Evolutionary conservation across 352 stramenopile species (phyloP), one percentile per base, ranked within the genome.

Genomic region (Pelagophyceae sp.): DNA sequence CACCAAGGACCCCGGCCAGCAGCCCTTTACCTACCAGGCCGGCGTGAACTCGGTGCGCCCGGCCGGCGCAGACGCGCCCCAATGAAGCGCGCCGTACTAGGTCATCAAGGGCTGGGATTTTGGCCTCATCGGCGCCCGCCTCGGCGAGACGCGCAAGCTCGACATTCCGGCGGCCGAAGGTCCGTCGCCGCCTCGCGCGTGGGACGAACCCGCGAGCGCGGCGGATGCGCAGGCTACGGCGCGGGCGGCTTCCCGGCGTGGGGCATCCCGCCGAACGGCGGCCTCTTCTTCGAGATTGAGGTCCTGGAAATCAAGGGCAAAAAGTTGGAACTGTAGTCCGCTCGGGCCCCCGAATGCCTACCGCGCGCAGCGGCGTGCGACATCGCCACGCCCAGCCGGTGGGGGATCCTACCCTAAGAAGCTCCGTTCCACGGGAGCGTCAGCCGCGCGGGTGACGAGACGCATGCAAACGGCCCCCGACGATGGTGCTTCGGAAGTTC

Each of bases 51-150:
- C 11, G 45, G 45, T 54, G 11, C n/a, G n/a, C n/a, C n/a, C n/a
- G n/a, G n/a, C n/a, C n/a, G n/a, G n/a, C n/a, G n/a, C n/a, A n/a
- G n/a, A n/a, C n/a, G n/a, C n/a, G n/a, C n/a, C n/a, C n/a, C n/a
- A n/a, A n/a, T n/a, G n/a, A n/a, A n/a, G n/a, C n/a, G n/a, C n/a
- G n/a, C n/a, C n/a, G n/a, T n/a, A n/a, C n/a, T n/a, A 54, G 45
- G 90, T 95, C 75, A 95, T 94, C 80, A 88, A 86, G 51, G 90
- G 89, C 58, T 95, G 90, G 90, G 90, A 94, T 80, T 85, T 93
- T 77, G 88, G 89, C n/a, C 77, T 61, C 64, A 85, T 95, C 25
- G 72, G 77, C 32, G 83, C 83, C 75, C 80, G 90, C 54, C 82
- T 93, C 40, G 88, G 87, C 38, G 90, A 95, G 77, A 84, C 75